These are phyloP conservation scores for Teunomyces tritomae DNA, from an alignment of 805 yeast genomes.

Conservation along the genomic window DNA sequence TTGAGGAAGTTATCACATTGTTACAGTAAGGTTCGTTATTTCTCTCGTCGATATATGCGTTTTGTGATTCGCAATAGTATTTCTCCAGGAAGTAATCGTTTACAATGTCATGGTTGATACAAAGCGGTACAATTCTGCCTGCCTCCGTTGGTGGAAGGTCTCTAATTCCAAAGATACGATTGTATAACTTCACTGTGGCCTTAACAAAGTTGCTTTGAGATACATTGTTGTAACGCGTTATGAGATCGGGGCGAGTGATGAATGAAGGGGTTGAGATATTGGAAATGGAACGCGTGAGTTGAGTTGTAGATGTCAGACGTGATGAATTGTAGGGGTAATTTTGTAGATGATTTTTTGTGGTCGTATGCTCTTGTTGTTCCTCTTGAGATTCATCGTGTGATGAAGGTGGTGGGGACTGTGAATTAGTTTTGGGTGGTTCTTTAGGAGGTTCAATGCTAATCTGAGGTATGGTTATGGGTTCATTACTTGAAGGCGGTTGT, in stretches of 20 bases:
- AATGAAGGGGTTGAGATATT: conserved; percentile 17
- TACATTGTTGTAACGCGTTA: conserved; percentile 9
- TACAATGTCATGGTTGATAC: conserved; percentile 39
- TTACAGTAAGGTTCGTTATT: conserved; percentile 55
- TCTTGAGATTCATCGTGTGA: background rate
- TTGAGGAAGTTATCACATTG: conserved; percentile 80
- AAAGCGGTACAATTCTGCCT: conserved; percentile 77
- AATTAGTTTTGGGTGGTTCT: background rate
- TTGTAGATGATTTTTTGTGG: conserved; percentile 10
- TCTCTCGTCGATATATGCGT: conserved; percentile 66
- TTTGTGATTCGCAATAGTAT: conserved; percentile 18
- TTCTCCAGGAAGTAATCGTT: conserved; percentile 28
- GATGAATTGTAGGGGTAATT: conserved; percentile 2
- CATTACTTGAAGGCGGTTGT: background rate
- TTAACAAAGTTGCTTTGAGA: conserved; percentile 12
- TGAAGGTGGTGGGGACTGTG: background rate
- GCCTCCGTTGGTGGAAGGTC: conserved; percentile 53
- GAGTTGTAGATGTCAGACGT: conserved; percentile 21
- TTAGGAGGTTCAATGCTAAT: conserved; percentile 19
- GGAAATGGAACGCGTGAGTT: conserved; percentile 14
- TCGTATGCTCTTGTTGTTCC: conserved; percentile 1
- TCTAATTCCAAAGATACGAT: conserved; percentile 45
- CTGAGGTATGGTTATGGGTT: conserved; percentile 16
- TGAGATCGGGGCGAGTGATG: conserved; percentile 14
- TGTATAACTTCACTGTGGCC: conserved; percentile 19